Evolutionary conservation across 2,329 filamentous ascomycete genomes (phyloP).

Genomic region (Zasmidium cellare): DNA sequence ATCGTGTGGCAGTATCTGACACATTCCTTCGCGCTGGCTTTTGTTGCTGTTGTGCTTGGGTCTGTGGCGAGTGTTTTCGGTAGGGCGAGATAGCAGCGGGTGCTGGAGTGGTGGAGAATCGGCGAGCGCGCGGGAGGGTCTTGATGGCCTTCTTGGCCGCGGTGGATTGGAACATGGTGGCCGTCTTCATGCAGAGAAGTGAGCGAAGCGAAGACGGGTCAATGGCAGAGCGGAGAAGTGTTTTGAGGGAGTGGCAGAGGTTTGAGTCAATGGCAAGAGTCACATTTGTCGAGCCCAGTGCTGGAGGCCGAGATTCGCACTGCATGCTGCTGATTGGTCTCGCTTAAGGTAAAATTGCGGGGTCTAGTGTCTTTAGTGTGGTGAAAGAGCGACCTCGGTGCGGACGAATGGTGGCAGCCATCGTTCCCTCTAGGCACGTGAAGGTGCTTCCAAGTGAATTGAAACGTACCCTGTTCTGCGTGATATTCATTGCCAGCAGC

Average conservation of each 20-base stretch:
- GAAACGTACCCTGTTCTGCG: background rate
- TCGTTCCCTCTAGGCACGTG: background rate
- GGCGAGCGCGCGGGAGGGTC: constrained; percentile 41
- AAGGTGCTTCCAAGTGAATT: background rate
- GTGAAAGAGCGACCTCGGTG: background rate
- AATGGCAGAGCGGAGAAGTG: background rate
- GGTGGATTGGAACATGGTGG: constrained; percentile 34
- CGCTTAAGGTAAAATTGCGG: background rate
- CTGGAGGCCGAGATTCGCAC: background rate
- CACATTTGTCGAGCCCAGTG: background rate
- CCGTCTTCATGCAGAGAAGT: constrained; percentile 1
- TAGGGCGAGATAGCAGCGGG: constrained; percentile 47
- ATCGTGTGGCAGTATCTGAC: constrained; percentile 43
- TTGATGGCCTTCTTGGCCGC: constrained; percentile 39
- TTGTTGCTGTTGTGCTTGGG: background rate
- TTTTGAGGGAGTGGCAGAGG: background rate
- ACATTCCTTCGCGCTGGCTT: constrained; percentile 33
- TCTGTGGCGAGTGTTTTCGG: constrained; percentile 24
- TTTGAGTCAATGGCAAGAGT: constrained; percentile 6
- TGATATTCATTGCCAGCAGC: background rate
- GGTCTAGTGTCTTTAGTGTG: background rate
- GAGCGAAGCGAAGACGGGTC: background rate
- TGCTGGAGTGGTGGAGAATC: constrained; percentile 44
- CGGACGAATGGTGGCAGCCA: background rate
- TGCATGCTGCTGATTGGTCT: too few species aligned